These are phyloP conservation scores for Tremella yokohamensis DNA, from an alignment of 768 basidiomycete species.

Conservation along the genomic window DNA sequence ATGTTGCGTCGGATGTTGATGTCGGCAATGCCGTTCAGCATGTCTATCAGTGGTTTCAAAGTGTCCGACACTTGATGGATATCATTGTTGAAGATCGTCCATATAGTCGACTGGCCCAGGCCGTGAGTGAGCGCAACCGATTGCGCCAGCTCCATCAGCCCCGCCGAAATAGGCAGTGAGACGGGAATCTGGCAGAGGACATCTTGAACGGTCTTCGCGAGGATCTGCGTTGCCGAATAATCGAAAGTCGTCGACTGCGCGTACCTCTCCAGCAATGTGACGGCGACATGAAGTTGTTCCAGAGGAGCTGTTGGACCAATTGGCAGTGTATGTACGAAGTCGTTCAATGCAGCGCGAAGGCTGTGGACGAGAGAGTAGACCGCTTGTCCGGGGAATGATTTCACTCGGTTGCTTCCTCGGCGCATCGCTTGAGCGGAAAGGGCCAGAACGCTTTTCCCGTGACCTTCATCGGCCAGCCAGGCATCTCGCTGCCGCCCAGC, in stretches of 20 bases:
- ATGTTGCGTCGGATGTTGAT: neutral
- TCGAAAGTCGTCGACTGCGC: conserved; percentile 56
- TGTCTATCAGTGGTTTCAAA: too few relatives aligned
- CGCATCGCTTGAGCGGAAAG: conserved; percentile 13
- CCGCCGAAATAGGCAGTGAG: conserved; percentile 7
- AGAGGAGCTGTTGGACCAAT: conserved; percentile 4
- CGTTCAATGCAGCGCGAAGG: neutral
- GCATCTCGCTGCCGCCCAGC: conserved; percentile 1
- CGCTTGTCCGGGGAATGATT: conserved; percentile 16
- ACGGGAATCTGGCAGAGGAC: conserved; percentile 47
- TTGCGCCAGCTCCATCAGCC: conserved; percentile 54
- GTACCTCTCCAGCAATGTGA: conserved; percentile 55
- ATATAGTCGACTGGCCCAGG: conserved; percentile 67
- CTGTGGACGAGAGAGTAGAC: conserved; percentile 23
- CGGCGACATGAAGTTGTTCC: conserved; percentile 24
- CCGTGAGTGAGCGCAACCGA: conserved; percentile 66
- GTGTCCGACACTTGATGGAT: too few relatives aligned
- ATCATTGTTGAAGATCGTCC: conserved; percentile 54
- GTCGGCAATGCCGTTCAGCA: too few relatives aligned
- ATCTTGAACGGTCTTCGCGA: conserved; percentile 59
- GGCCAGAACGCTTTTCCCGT: conserved; percentile 25
- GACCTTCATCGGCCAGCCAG: conserved; percentile 21
- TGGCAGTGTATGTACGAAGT: neutral
- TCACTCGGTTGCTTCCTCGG: conserved; percentile 19
- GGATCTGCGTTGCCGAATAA: conserved; percentile 64